A percentile compares a stretch with the other conserved stretches of the same genome.
Conservation (phyloP, 2,329 filamentous ascomycete genomes). For the Chaetomiaceae sp. region DNA sequence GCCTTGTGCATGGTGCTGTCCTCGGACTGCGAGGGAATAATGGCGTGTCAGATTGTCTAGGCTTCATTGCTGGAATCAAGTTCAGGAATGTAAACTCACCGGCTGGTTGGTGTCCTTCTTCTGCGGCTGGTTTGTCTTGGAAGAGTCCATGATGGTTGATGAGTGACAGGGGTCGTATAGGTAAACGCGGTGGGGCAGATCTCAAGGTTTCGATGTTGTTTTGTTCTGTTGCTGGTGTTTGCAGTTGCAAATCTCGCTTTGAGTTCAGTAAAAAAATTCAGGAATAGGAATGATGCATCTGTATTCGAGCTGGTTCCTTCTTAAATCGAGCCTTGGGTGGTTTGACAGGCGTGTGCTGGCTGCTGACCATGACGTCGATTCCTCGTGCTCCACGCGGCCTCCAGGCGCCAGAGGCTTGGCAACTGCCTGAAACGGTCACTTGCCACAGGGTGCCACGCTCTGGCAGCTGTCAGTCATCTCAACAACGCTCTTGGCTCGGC, state of each 20-base stretch:
- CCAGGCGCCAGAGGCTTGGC: neutral
- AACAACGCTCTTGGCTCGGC: too few species aligned
- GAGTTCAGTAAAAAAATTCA: too few species aligned
- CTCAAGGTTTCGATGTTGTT: neutral
- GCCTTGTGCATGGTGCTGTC: constrained; percentile 35
- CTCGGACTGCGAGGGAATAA: constrained; percentile 26
- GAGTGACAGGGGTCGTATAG: neutral
- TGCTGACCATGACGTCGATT: constrained; percentile 7
- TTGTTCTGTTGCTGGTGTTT: constrained; percentile 7
- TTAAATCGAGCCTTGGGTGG: neutral
- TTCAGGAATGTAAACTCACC: constrained; percentile 7
- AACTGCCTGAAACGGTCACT: neutral
- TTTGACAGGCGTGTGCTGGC: neutral
- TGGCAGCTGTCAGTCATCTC: too few species aligned
- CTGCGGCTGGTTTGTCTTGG: constrained; percentile 18
- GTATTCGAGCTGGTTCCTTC: neutral
- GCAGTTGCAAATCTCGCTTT: neutral
- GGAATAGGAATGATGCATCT: neutral
- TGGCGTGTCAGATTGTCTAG: constrained; percentile 2
- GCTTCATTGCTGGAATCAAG: neutral
- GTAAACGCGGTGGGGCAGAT: neutral
- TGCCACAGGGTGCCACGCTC: neutral
- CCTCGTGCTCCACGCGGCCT: neutral
- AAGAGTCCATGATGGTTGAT: constrained; percentile 26
- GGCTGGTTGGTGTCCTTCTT: constrained; percentile 28